Evolutionary conservation across 345 rosid species (phyloP), one percentile per base, ranked within the genome.

Genomic region (Camelina hispida): DNA sequence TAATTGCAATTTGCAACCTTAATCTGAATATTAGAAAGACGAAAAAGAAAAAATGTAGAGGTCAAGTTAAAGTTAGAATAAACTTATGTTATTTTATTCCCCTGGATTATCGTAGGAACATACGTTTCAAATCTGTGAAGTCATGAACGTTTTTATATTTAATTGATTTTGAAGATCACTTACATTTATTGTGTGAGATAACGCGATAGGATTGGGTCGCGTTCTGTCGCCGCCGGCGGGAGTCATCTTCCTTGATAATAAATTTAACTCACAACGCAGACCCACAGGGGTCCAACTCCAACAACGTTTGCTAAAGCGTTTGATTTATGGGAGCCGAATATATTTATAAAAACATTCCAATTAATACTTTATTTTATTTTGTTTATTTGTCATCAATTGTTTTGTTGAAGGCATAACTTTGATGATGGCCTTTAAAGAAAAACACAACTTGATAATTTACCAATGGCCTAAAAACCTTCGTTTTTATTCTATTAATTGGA

Each of bases 391-490:
- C 50, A 35, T 32, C 47, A 55, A 11, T 65, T 20, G 44, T 54
- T 16, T 25, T 34, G n/a, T 23, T 23, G 25, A 28, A 28, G 30
- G 30, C 30, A 28, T 28, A 28, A 28, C 30, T 28, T 28, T 28
- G 30, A 5, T 28, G 30, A 28, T 28, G 30, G 30, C 30, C 30
- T 28, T 28, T 28, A 59, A 7, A 28, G 0, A 5, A 9, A 14
- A 10, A 7, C 11, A 1, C 28, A 17, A 8, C 17, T 22, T 28
- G 20, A 5, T 28, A 28, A 28, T 32, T 68, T 53, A 56, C 42
- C 23, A 37, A 28, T 40, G 79, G 69, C n/a, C 22, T 38, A 70
- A 47, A 56, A 18, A 6, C 23, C 23, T 70, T 34, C 23, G 15
- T 22, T 12, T 62, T 15, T 44, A 48, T 37, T 40, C 1, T 25